Evolutionary conservation across 331 rosid genomes (phyloP).

Genomic region (Quercus lobata): DNA sequence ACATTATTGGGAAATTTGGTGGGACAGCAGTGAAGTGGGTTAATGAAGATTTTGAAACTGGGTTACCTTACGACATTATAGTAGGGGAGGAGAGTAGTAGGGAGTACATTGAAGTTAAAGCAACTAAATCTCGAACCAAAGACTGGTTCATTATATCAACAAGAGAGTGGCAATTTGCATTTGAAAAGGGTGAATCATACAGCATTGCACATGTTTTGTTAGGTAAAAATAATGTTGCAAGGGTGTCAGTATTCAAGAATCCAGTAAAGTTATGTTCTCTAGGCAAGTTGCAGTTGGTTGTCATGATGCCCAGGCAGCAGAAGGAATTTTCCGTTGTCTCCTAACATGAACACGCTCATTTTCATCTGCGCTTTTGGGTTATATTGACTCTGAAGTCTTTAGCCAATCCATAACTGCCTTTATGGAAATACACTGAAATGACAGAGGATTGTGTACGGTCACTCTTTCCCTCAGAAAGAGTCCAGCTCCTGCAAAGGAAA

Average conservation of each 20-base stretch:
- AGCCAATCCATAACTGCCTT: not conserved
- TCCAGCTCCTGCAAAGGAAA: too few species aligned
- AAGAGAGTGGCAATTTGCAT: constrained; percentile 85
- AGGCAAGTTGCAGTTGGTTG: constrained; percentile 60
- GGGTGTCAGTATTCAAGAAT: constrained; percentile 54
- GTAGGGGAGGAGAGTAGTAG: constrained; percentile 33
- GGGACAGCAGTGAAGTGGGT: constrained; percentile 63
- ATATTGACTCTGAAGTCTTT: not conserved
- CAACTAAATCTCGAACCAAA: constrained; percentile 65
- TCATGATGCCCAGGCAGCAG: constrained; percentile 55
- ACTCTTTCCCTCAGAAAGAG: not conserved
- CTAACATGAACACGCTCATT: constrained; percentile 9
- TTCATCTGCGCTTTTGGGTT: not conserved
- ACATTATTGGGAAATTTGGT: constrained; percentile 47
- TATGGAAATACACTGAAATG: not conserved
- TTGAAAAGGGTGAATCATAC: constrained; percentile 65
- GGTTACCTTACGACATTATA: constrained; percentile 73
- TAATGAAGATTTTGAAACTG: constrained; percentile 64
- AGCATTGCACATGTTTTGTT: constrained; percentile 64
- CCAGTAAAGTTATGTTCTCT: constrained; percentile 62
- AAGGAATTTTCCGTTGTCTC: constrained; percentile 34
- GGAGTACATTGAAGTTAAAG: constrained; percentile 81
- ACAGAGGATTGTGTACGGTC: not conserved
- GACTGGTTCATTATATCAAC: constrained; percentile 78
- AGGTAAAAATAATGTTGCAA: constrained; percentile 39